Evolutionary conservation across 176 grass and related monocot species (phyloP).

Genomic region (Musa itinerans): DNA sequence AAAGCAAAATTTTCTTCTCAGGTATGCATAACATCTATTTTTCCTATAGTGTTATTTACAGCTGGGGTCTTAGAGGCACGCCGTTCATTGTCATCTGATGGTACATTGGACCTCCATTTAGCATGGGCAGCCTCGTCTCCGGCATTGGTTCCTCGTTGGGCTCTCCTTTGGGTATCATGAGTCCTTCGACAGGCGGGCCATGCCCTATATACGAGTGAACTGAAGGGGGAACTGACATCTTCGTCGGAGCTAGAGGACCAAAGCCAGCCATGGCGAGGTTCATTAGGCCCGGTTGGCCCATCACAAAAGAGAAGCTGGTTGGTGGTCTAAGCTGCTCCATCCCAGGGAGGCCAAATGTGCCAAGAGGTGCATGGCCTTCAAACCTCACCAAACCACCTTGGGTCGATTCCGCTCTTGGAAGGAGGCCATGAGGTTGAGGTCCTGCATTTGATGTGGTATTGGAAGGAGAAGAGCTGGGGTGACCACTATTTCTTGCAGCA

Average conservation of each 20-base stretch:
- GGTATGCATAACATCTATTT: constrained; percentile 29
- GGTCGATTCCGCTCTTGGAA: constrained; percentile 7
- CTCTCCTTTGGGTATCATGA: constrained; percentile 37
- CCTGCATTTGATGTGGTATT: background rate
- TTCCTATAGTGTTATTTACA: constrained; percentile 42
- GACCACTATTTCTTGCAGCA: constrained; percentile 13
- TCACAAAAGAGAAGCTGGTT: constrained; percentile 37
- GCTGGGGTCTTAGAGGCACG: constrained; percentile 41
- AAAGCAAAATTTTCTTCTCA: constrained; percentile 12
- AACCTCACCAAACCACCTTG: constrained; percentile 3
- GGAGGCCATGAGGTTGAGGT: background rate
- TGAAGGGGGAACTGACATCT: constrained; percentile 28
- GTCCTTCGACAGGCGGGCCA: constrained; percentile 13
- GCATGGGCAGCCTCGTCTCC: constrained; percentile 16
- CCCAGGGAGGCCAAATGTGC: constrained; percentile 30
- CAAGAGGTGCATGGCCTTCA: constrained; percentile 11
- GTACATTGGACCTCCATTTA: constrained; percentile 21
- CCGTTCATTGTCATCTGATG: constrained; percentile 41
- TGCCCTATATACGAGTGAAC: constrained; percentile 24
- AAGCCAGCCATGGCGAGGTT: constrained; percentile 28
- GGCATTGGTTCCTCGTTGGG: constrained; percentile 24
- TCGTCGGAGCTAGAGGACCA: constrained; percentile 10
- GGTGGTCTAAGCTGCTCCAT: constrained; percentile 28
- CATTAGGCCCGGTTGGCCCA: constrained; percentile 33
- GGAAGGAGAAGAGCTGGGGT: background rate